Conservation (phyloP, 148 eudicot species). For the Salicornia ramosissima region DNA sequence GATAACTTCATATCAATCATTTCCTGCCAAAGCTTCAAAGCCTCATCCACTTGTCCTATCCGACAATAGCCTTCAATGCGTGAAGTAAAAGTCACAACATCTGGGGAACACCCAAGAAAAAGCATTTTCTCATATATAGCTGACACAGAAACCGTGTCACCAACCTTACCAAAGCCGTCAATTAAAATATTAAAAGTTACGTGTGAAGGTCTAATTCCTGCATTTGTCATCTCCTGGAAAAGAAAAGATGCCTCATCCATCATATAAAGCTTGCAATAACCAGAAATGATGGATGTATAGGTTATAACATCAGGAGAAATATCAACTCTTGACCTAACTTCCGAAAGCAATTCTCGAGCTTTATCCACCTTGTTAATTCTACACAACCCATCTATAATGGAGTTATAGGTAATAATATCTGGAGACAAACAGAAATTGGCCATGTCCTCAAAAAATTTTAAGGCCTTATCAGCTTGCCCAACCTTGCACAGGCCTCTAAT, state of each 20-base stretch:
- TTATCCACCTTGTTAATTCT: slow-evolving; percentile 44
- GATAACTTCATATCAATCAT: slow-evolving; percentile 45
- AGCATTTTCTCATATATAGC: slow-evolving; percentile 58
- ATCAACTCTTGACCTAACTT: slow-evolving; percentile 37
- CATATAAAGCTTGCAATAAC: slow-evolving; percentile 61
- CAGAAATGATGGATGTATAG: slow-evolving; percentile 68
- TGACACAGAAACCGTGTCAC: slow-evolving; percentile 50
- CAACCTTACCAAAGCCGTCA: slow-evolving; percentile 73
- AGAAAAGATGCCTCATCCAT: slow-evolving; percentile 59
- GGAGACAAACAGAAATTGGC: slow-evolving; percentile 50
- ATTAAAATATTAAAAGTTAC: slow-evolving; percentile 63
- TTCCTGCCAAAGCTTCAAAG: slow-evolving; percentile 57
- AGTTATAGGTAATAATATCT: slow-evolving; percentile 60
- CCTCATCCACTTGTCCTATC: slow-evolving; percentile 56
- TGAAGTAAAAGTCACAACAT: slow-evolving; percentile 71
- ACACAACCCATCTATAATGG: slow-evolving; percentile 63
- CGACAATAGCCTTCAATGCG: slow-evolving; percentile 72
- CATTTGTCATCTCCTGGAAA: slow-evolving; percentile 52
- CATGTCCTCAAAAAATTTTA: slow-evolving; percentile 50
- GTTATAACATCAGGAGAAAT: slow-evolving; percentile 65
- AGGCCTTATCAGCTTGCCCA: slow-evolving; percentile 51
- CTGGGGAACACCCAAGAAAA: slow-evolving; percentile 53
- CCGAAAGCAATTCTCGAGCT: slow-evolving; percentile 49
- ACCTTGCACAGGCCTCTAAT: slow-evolving; percentile 65
- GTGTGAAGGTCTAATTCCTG: slow-evolving; percentile 56